A percentile compares a stretch with the other conserved stretches of the same genome.
Conservation (phyloP, 371 early-diverging fungal genomes). For the Blastocladiella emersonii region DNA sequence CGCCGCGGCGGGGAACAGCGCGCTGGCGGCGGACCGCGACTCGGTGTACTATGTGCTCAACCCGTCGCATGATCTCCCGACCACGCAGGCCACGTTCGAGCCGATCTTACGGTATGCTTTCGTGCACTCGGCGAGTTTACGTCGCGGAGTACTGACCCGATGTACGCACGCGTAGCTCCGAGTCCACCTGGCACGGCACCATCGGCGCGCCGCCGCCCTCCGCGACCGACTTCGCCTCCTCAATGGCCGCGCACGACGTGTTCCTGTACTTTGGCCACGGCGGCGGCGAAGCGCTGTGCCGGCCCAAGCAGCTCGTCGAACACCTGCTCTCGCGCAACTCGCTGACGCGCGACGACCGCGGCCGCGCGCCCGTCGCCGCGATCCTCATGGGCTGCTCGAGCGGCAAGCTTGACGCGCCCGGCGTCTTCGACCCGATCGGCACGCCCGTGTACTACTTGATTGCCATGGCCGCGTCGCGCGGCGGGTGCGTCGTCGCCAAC, state of each 20-base stretch:
- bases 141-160: too few relatives aligned
- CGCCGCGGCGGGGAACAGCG: slow-evolving; percentile 8
- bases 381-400: slow-evolving; percentile 88
- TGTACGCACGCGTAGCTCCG: neutral
- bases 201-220: neutral
- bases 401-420: slow-evolving; percentile 48
- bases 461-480: too few relatives aligned
- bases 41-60: slow-evolving; percentile 72
- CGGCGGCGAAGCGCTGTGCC: slow-evolving; percentile 61
- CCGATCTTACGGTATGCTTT: neutral
- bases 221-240: neutral
- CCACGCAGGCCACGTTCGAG: slow-evolving; percentile 66
- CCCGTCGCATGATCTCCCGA: slow-evolving; percentile 66
- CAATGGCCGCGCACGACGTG: slow-evolving; percentile 31
- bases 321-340: too few relatives aligned
- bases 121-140: too few relatives aligned
- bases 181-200: neutral
- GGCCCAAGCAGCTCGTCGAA: neutral
- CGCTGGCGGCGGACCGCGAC: slow-evolving; percentile 23
- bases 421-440: slow-evolving; percentile 79
- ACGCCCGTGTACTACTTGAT: slow-evolving; percentile 60
- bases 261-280: slow-evolving; percentile 97
- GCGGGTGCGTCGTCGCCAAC: slow-evolving; percentile 78
- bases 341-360: too few relatives aligned
- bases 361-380: slow-evolving; percentile 43